Evolutionary conservation across 129 eudicot species (phyloP).

Genomic region (Calendula officinalis): DNA sequence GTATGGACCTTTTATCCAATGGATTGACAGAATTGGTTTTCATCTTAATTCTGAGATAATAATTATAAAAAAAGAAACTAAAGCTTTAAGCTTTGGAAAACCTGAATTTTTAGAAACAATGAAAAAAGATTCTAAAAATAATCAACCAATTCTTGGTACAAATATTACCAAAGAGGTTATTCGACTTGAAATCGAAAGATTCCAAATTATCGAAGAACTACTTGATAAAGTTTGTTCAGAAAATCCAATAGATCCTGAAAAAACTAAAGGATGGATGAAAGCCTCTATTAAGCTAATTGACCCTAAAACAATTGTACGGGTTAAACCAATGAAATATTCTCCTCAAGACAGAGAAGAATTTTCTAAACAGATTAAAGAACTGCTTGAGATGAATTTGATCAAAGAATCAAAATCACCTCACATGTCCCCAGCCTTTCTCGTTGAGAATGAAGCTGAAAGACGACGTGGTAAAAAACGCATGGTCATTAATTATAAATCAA

Average conservation of each 20-base stretch:
- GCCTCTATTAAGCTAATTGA: neutral
- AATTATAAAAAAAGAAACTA: neutral
- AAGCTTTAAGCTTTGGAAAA: neutral
- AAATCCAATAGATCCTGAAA: neutral
- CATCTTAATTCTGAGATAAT: neutral
- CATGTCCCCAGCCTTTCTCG: neutral
- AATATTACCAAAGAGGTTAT: neutral
- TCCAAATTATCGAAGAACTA: neutral
- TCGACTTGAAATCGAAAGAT: neutral
- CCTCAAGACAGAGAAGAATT: slow-evolving; percentile 1
- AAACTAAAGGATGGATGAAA: slow-evolving; percentile 2
- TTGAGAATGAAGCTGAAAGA: slow-evolving; percentile 2
- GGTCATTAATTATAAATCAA: neutral
- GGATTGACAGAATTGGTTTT: neutral
- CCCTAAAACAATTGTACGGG: neutral
- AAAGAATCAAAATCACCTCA: neutral
- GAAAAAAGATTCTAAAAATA: no score
- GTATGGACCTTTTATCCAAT: neutral
- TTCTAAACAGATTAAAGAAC: neutral
- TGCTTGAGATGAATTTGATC: neutral
- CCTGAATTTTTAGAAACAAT: no score
- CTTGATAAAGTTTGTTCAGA: neutral
- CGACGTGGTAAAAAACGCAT: slow-evolving; percentile 3
- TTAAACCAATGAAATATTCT: neutral
- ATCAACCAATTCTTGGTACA: neutral